Evolutionary conservation across 345 rosid species (phyloP).

Genomic region (Citrus unshiu): DNA sequence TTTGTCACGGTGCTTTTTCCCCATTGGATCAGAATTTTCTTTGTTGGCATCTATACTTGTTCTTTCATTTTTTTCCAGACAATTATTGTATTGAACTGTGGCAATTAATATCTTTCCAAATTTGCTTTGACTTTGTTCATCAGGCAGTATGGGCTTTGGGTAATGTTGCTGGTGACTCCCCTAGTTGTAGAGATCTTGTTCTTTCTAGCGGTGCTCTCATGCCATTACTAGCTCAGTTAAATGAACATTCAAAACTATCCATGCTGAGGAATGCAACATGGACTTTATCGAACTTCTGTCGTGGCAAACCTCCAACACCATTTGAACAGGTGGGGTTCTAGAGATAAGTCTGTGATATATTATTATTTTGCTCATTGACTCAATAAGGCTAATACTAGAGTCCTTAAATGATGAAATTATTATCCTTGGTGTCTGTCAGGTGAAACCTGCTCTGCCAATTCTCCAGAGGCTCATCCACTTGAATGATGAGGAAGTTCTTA

Average conservation of each 20-base stretch:
- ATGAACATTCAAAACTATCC: constrained; percentile 57
- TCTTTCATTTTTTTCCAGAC: neutral
- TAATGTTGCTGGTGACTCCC: constrained; percentile 78
- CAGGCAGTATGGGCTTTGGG: constrained; percentile 86
- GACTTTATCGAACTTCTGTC: constrained; percentile 73
- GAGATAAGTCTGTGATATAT: neutral
- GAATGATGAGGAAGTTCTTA: constrained; percentile 81
- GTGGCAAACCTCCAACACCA: constrained; percentile 73
- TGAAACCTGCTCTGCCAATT: constrained; percentile 74
- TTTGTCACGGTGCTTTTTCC: neutral
- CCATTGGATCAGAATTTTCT: no score
- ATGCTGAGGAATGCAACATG: constrained; percentile 82
- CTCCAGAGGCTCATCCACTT: constrained; percentile 67
- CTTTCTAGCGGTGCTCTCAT: constrained; percentile 58
- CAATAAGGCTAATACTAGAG: neutral
- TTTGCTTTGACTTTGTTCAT: constrained; percentile 8
- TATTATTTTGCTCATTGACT: neutral
- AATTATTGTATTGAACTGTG: neutral
- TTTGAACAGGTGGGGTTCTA: constrained; percentile 54
- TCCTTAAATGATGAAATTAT: neutral
- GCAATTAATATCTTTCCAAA: neutral
- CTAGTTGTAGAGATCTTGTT: constrained; percentile 68
- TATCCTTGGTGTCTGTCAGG: constrained; percentile 38
- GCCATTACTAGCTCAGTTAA: constrained; percentile 66
- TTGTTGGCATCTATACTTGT: neutral